A percentile compares a stretch with the other conserved stretches of the same genome.
Conservation (phyloP, 2,329 filamentous ascomycete genomes). For the Cryphonectria parasitica region DNA sequence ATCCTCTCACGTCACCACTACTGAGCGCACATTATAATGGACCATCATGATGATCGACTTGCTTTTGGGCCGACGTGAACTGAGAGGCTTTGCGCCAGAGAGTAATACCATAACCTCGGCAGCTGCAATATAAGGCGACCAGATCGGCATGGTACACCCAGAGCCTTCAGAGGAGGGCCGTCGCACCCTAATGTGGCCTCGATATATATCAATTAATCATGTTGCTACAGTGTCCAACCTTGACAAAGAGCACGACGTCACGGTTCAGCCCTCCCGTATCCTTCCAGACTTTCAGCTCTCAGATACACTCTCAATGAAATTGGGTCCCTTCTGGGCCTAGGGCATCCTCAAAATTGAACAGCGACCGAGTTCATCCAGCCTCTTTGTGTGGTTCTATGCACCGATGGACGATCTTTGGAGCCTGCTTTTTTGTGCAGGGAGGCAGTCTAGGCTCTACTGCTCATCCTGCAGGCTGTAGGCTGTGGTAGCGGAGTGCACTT, state of each 20-base stretch:
- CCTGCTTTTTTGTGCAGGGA: neutral
- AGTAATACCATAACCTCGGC: neutral
- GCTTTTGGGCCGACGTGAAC: neutral
- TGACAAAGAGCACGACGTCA: neutral
- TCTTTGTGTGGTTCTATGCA: neutral
- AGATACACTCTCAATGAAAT: neutral
- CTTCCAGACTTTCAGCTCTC: neutral
- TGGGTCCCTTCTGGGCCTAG: neutral
- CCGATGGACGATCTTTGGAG: neutral
- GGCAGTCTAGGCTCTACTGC: neutral
- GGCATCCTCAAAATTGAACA: neutral
- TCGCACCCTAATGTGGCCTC: neutral
- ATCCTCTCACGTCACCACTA: neutral
- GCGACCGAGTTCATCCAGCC: neutral
- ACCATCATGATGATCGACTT: neutral
- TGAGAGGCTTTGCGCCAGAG: neutral
- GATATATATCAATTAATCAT: neutral
- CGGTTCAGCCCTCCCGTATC: neutral
- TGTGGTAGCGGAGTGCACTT: neutral
- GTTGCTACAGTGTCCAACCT: neutral
- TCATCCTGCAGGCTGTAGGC: conserved; percentile 10
- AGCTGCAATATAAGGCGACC: conserved; percentile 3
- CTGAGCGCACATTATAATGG: neutral
- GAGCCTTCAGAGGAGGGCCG: neutral
- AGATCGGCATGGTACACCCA: neutral